These are phyloP conservation scores for Penicillium sp. DNA, from an alignment of 2,329 filamentous ascomycete species.

Conservation along the genomic window DNA sequence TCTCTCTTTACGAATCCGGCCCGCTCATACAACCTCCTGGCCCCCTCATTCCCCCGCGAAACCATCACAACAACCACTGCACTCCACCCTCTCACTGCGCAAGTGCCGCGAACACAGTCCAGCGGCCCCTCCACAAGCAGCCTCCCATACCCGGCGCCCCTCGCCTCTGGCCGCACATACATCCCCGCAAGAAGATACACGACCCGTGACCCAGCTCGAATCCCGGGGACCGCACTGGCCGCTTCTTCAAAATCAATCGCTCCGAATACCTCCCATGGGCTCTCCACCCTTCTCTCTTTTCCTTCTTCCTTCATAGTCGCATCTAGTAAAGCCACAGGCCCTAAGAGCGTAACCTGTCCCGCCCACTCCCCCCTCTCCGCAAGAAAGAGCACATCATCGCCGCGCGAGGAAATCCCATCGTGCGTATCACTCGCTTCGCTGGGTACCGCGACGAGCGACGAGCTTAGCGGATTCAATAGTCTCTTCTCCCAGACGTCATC, in stretches of 20 bases:
- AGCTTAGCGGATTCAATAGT: not conserved
- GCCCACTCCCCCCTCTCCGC: too few relatives aligned
- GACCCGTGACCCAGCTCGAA: not conserved
- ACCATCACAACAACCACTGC: not conserved
- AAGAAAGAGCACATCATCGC: too few relatives aligned
- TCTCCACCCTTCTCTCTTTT: too few relatives aligned
- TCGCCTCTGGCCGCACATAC: conserved; percentile 1
- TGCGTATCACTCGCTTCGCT: too few relatives aligned
- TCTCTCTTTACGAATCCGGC: conserved; percentile 1
- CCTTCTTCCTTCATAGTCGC: not conserved
- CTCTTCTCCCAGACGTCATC: not conserved
- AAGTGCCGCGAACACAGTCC: not conserved
- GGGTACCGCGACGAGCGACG: not conserved
- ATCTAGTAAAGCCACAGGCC: not conserved
- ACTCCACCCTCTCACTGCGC: not conserved
- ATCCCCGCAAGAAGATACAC: not conserved
- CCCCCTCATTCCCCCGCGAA: not conserved
- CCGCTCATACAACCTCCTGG: conserved; percentile 1
- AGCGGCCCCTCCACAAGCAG: not conserved
- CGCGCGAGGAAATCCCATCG: too few relatives aligned
- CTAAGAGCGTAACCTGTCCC: not conserved
- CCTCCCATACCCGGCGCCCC: not conserved
- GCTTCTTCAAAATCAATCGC: not conserved
- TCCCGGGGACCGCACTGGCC: not conserved
- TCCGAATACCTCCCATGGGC: not conserved